Conservation (phyloP, 495 filamentous ascomycete genomes). For the Astrothelium macrocarpum region DNA sequence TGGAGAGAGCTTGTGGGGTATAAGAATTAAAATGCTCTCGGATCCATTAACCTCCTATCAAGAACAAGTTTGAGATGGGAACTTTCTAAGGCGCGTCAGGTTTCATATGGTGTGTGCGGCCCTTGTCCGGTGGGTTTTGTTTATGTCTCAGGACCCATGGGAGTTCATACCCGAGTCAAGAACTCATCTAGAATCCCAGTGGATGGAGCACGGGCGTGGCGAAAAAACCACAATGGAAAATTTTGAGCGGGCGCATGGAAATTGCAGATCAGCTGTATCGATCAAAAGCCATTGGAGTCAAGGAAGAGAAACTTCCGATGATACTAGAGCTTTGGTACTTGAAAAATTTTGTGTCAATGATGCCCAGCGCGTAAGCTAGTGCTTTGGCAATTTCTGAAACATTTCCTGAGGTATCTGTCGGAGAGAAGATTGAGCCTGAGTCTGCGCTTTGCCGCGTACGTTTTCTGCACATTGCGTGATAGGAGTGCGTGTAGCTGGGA, state of each 20-base stretch:
- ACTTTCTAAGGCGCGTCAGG: neutral
- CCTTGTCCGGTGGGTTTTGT: neutral
- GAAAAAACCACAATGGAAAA: no score
- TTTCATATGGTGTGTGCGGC: neutral
- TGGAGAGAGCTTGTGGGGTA: neutral
- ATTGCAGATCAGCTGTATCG: no score
- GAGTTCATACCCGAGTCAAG: neutral
- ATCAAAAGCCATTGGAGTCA: no score
- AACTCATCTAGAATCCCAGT: neutral
- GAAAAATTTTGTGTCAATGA: no score
- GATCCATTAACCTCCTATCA: neutral
- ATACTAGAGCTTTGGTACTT: no score
- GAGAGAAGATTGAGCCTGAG: no score
- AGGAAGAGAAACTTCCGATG: no score
- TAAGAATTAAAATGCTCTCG: neutral
- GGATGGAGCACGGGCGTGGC: neutral
- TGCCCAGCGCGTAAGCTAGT: no score
- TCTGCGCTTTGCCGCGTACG: neutral
- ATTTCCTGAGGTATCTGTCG: no score
- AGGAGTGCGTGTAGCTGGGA: no score
- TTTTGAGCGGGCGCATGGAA: no score
- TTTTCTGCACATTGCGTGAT: neutral
- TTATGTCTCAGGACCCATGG: slow-evolving; percentile 1
- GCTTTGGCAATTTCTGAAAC: no score
- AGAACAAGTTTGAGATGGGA: neutral